Percentiles rank a stretch among this genome's conserved stretches.
phyloP scores from a whole-genome alignment of 2,329 filamentous ascomycete species.

The Leptographium lundbergii region DNA sequence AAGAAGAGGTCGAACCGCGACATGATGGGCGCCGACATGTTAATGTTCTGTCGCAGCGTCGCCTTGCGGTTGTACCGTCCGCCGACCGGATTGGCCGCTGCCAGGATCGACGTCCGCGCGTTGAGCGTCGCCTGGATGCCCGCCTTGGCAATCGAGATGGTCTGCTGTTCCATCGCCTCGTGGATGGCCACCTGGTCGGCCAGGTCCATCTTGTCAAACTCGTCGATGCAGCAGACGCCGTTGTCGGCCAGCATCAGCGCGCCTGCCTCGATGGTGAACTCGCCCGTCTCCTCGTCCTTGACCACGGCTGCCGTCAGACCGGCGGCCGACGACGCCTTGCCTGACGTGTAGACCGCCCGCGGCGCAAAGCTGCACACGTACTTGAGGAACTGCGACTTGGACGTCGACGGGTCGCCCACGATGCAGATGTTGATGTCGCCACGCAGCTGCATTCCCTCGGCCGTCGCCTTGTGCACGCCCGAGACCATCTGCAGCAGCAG shows the following conservation, averaged over 20 bases:
- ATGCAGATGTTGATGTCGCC: slow-evolving; percentile 99
- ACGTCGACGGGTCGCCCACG: slow-evolving; percentile 91
- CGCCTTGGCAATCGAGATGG: slow-evolving; percentile 96
- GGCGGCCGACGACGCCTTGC: slow-evolving; percentile 92
- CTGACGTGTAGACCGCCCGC: slow-evolving; percentile 91
- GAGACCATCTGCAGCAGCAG: slow-evolving; percentile 87
- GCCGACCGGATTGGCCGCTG: slow-evolving; percentile 89
- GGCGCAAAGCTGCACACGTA: slow-evolving; percentile 97
- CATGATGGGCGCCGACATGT: slow-evolving; percentile 99
- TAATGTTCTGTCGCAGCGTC: slow-evolving; percentile 87
- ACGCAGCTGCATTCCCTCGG: slow-evolving; percentile 89
- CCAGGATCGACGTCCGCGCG: slow-evolving; percentile 86
- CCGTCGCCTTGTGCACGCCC: slow-evolving; percentile 84
- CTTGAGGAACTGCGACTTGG: slow-evolving; percentile 96
- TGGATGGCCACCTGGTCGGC: slow-evolving; percentile 95
- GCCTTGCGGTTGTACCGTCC: slow-evolving; percentile 96
- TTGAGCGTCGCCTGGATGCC: slow-evolving; percentile 97
- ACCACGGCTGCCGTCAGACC: slow-evolving; percentile 95
- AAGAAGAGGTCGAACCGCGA: slow-evolving; percentile 98
- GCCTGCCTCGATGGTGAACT: slow-evolving; percentile 97
- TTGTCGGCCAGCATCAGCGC: slow-evolving; percentile 96
- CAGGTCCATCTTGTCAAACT: slow-evolving; percentile 99
- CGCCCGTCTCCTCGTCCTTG: slow-evolving; percentile 96
- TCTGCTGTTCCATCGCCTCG: slow-evolving; percentile 99
- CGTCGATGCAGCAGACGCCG: slow-evolving; percentile 94